phyloP scores from a whole-genome alignment of 2,329 filamentous ascomycete species.

The Neurospora crassa region DNA sequence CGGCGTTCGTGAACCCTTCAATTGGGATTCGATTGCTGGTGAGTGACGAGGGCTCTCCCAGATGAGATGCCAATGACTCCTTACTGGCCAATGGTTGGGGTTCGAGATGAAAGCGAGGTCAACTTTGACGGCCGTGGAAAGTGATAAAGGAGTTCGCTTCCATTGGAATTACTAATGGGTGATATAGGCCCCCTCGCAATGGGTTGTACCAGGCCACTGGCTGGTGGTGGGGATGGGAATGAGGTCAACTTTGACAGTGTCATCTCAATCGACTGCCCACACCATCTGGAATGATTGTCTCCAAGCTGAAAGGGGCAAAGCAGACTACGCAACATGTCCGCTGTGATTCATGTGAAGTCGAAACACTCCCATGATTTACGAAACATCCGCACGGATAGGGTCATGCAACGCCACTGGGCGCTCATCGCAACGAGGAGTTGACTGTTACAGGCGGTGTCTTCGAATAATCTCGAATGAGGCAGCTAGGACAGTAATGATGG shows the following conservation, averaged over 20 bases:
- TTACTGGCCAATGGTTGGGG: not conserved
- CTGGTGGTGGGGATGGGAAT: not conserved
- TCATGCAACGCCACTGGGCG: not conserved
- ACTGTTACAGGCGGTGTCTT: not conserved
- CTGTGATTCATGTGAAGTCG: not conserved
- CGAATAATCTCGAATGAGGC: not conserved
- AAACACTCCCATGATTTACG: not conserved
- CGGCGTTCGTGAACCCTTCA: not conserved
- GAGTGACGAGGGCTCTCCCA: not conserved
- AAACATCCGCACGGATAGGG: not conserved
- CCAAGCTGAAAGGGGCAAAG: not conserved
- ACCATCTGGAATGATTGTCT: not conserved
- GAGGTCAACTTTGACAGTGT: not conserved
- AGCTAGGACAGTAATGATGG: not conserved
- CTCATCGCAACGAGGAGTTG: not conserved
- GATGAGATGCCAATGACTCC: not conserved
- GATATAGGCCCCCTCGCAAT: not conserved
- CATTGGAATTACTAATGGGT: not conserved
- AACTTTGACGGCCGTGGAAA: not conserved
- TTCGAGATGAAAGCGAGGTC: not conserved
- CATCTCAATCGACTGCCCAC: not conserved
- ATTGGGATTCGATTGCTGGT: not conserved
- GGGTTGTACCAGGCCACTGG: not conserved
- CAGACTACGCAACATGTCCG: not conserved
- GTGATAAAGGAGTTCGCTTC: not conserved